Evolutionary conservation across 2,329 filamentous ascomycete genomes (phyloP).

Genomic region (Amauroascus niger): DNA sequence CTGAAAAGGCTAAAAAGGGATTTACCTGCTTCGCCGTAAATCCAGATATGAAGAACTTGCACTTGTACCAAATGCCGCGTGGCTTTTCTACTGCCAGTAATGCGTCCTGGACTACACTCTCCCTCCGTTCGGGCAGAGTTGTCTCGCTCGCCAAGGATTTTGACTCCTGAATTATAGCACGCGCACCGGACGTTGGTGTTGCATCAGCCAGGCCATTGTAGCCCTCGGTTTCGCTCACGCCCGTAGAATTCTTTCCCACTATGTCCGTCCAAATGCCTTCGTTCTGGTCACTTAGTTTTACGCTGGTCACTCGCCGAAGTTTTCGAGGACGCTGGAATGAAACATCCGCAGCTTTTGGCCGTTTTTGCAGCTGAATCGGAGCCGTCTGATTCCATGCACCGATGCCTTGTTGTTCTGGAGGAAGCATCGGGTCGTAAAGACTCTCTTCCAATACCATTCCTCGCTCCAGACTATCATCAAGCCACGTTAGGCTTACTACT

Average conservation of each 20-base stretch:
- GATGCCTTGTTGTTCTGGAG: conserved; percentile 59
- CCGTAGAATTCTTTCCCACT: conserved; percentile 41
- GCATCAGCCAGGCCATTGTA: neutral
- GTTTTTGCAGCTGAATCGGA: conserved; percentile 20
- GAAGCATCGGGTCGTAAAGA: conserved; percentile 68
- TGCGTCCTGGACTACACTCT: conserved; percentile 16
- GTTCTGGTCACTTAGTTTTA: conserved; percentile 68
- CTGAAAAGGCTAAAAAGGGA: conserved; percentile 19
- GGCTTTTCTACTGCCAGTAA: conserved; percentile 20
- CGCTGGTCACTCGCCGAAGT: conserved; percentile 75
- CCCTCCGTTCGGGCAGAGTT: conserved; percentile 23
- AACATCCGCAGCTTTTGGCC: conserved; percentile 37
- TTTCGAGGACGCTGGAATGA: conserved; percentile 60
- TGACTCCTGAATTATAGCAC: conserved; percentile 25
- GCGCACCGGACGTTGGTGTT: conserved; percentile 14
- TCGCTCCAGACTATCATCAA: conserved; percentile 68
- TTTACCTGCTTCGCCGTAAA: conserved; percentile 46
- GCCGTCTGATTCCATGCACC: conserved; percentile 61
- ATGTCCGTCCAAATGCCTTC: conserved; percentile 89
- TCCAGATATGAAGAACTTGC: conserved; percentile 51
- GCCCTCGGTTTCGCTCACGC: neutral
- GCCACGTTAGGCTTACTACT: conserved; percentile 75
- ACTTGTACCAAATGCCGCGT: conserved; percentile 45
- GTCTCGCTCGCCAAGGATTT: conserved; percentile 34
- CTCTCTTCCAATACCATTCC: conserved; percentile 85